Conservation (phyloP, 2,329 filamentous ascomycete species). For the Chaetomium sp. region DNA sequence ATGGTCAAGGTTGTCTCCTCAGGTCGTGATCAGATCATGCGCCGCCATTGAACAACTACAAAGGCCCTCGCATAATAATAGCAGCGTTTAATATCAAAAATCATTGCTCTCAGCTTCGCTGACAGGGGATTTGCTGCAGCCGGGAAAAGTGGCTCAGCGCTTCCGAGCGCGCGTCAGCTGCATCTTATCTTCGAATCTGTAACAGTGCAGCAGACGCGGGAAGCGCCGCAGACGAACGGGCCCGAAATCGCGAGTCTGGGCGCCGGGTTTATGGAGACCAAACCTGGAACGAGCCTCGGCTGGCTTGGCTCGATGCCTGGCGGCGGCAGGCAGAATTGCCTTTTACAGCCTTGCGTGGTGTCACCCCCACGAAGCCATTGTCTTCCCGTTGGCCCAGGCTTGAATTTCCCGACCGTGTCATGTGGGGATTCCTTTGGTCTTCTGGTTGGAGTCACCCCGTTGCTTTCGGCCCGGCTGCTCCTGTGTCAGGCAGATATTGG, state of each 20-base stretch:
- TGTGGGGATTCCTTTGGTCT: not conserved
- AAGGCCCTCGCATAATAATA: not conserved
- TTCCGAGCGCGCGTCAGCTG: not conserved
- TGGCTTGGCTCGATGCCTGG: conserved; percentile 5
- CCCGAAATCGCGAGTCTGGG: not conserved
- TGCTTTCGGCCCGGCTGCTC: not conserved
- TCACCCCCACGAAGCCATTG: not conserved
- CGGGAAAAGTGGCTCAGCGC: not conserved
- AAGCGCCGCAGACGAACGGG: not conserved
- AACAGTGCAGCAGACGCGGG: not conserved
- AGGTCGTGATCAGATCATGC: not conserved
- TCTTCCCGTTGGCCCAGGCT: not conserved
- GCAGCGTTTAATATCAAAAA: not conserved
- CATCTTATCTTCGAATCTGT: not conserved
- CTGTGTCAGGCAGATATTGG: not conserved
- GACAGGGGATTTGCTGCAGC: not conserved
- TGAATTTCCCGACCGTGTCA: not conserved
- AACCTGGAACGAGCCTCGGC: not conserved
- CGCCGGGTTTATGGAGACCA: not conserved
- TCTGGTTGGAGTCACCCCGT: conserved; percentile 1
- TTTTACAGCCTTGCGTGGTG: not conserved
- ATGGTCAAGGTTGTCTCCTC: not conserved
- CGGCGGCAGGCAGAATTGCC: not conserved
- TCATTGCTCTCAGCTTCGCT: not conserved
- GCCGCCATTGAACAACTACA: not conserved